Percentiles rank a stretch among this genome's conserved stretches.
These are phyloP conservation scores for Apiotrichum porosum DNA, from an alignment of 1,284 basidiomycete species.

Conservation along the genomic window DNA sequence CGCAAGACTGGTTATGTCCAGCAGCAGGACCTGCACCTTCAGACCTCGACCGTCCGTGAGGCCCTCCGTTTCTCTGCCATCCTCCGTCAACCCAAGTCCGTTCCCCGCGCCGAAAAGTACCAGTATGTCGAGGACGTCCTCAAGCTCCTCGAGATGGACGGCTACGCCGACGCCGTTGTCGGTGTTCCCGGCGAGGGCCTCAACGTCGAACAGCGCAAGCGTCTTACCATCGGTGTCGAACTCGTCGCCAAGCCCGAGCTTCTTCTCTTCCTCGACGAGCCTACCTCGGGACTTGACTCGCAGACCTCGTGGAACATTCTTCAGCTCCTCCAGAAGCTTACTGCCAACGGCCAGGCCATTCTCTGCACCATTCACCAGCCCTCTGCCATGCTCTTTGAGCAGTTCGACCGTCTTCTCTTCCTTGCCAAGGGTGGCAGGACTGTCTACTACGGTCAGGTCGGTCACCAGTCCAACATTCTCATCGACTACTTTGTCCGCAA, in stretches of 20 bases:
- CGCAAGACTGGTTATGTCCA: constrained; percentile 63
- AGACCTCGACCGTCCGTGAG: constrained; percentile 70
- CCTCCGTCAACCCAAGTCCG: constrained; percentile 67
- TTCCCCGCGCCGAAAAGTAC: constrained; percentile 48
- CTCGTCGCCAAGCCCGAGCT: constrained; percentile 46
- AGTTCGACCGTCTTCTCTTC: constrained; percentile 44
- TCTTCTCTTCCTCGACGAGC: constrained; percentile 50
- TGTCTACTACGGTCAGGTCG: constrained; percentile 31
- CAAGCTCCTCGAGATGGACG: constrained; percentile 22
- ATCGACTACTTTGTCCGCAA: constrained; percentile 22
- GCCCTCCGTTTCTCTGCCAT: constrained; percentile 76
- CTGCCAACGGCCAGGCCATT: constrained; percentile 66
- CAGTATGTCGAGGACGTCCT: constrained; percentile 52
- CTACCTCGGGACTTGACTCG: constrained; percentile 36
- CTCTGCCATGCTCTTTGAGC: constrained; percentile 43
- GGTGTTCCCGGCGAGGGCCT: constrained; percentile 49
- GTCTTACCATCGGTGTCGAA: constrained; percentile 64
- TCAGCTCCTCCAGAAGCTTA: constrained; percentile 21
- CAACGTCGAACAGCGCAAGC: constrained; percentile 45
- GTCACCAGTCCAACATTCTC: constrained; percentile 47
- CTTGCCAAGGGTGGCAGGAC: constrained; percentile 46
- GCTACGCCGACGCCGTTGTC: constrained; percentile 32
- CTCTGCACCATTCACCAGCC: constrained; percentile 51
- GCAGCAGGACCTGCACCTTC: constrained; percentile 73
- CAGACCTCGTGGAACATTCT: constrained; percentile 23